Base-by-base conservation (phyloP, 2,329 filamentous ascomycete species). In the Rhynchosporium agropyri region DNA sequence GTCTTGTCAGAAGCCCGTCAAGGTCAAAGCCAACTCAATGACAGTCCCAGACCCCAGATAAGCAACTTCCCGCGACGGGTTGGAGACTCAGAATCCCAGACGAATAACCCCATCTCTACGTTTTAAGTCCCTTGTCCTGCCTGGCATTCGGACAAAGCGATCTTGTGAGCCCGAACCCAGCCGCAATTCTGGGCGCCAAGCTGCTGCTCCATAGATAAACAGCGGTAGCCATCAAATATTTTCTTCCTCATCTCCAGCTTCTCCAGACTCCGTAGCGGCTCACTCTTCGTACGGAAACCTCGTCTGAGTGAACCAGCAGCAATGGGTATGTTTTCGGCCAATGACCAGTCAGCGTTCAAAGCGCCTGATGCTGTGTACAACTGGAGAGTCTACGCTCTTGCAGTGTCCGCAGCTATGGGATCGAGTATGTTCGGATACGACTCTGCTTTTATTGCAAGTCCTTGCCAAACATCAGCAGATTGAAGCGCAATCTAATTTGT, bases 361-460 rank as follows among this genome's bases (percentile, higher is more conserved):
- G 61, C 61, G 40, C 57, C 62, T 20, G 66, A 70, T 10, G 54
- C 28, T 20, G 50, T 62, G 7, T 74, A 74, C 68, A 74, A 74
- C 60, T 74, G 71, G 71, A 56, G 70, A 45, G 67, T 74, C 46
- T 73, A 73, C 49, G 68, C 65, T 15, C 67, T 71, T 33, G 69
- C 72, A 2, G 50, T 68, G 10, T 69, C 69, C 9, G 70, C 71
- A 4, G 67, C 72, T 36, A 71, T 73, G 69, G 72, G 69, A 42
- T 64, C 66, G 8, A 58, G 67, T 38, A 72, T 73, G 69, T 72
- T 73, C 40, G 73, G 70, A 10, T 69, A 69, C 45, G 67, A 69
- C 56, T 66, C 60, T 2, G 67, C 64, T 29, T 66, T 66, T 61
- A 64, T 61, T 33, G 53, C 57, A 67, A 56, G 54, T 46, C n/a